Evolutionary conservation across 306 rosid species (phyloP), one percentile per base, ranked within the genome.

Genomic region (Luffa acutangula): DNA sequence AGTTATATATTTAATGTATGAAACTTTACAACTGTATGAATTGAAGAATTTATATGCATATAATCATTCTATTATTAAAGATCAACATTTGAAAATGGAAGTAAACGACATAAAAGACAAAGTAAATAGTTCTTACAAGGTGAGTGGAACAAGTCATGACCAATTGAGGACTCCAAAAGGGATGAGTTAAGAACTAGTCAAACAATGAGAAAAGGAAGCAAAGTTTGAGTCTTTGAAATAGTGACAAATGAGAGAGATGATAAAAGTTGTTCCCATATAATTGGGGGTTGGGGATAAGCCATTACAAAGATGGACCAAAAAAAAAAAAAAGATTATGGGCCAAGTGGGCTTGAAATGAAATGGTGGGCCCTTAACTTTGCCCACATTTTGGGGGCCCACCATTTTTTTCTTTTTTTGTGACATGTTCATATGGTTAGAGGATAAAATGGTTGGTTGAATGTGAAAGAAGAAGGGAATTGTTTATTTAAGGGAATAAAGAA

Each of bases 271-370:
- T 87, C 86, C 89, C 82, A 89, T 79, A 54, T 79, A 66, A 85
- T 85, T 80, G 90, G 88, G 86, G 81, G 82, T 54, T 53, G 78
- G 69, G 78, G 62, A 18, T 14, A 33, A 66, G 54, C 9, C 25
- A 41, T 21, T 46, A 7, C 21, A 80, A 21, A 71, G 79, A 25
- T 25, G 31, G 31, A 25, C 31, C n/a, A n/a, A 25, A 25, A 25
- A 79, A 43, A 17, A 54, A 51, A 79, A 37, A 18, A 46, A 45
- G 25, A 63, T 62, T 20, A 36, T 14, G 2, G 81, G 77, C 80
- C 82, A 80, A 84, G 85, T 84, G 92, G 90, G 84, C 85, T 87
- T 78, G 10, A 64, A 60, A 18, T 15, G 65, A 52, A n/a, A 42
- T 51, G 85, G 82, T 89, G 91, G 88, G 86, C 83, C 85, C 82